A percentile compares a stretch with the other conserved stretches of the same genome.
Evolutionary conservation across 345 rosid genomes (phyloP).

Genomic region (Boechera stricta): DNA sequence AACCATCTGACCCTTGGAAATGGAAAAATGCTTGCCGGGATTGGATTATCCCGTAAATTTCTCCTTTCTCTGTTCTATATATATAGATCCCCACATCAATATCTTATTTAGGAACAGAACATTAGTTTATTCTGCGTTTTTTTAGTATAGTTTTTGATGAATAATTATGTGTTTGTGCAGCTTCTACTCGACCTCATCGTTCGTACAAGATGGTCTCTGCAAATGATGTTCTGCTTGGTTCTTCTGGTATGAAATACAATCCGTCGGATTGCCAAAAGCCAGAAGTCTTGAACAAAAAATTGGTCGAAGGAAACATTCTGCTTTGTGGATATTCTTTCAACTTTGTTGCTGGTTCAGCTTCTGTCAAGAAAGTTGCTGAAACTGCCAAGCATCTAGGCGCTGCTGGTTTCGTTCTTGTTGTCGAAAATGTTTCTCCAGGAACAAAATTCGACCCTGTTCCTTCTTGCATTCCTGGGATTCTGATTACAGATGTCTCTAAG

Average conservation of each 20-base stretch:
- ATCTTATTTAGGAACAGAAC: not conserved
- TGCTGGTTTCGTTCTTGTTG: conserved; percentile 95
- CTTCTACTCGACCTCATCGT: conserved; percentile 77
- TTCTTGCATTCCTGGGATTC: conserved; percentile 82
- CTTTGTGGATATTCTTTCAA: conserved; percentile 99
- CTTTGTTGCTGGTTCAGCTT: conserved; percentile 92
- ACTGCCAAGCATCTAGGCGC: conserved; percentile 97
- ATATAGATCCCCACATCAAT: not conserved
- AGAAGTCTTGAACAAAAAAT: conserved; percentile 78
- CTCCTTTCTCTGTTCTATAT: not conserved
- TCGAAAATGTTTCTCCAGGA: conserved; percentile 96
- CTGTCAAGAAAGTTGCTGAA: conserved; percentile 91
- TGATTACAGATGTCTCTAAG: conserved; percentile 77
- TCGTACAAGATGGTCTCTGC: conserved; percentile 91
- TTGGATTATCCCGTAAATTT: conserved; percentile 88
- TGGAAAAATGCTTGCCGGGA: conserved; percentile 85
- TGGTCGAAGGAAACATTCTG: conserved; percentile 91
- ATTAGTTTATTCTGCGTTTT: not conserved
- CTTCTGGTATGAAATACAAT: conserved; percentile 71
- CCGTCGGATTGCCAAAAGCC: conserved; percentile 98
- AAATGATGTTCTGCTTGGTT: conserved; percentile 87
- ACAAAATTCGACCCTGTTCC: conserved; percentile 97
- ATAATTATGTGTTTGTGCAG: conserved; percentile 56
- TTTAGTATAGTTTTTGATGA: not conserved
- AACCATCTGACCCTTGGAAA: conserved; percentile 87